Evolutionary conservation across 306 rosid species (phyloP).

Genomic region (Parietaria judaica): DNA sequence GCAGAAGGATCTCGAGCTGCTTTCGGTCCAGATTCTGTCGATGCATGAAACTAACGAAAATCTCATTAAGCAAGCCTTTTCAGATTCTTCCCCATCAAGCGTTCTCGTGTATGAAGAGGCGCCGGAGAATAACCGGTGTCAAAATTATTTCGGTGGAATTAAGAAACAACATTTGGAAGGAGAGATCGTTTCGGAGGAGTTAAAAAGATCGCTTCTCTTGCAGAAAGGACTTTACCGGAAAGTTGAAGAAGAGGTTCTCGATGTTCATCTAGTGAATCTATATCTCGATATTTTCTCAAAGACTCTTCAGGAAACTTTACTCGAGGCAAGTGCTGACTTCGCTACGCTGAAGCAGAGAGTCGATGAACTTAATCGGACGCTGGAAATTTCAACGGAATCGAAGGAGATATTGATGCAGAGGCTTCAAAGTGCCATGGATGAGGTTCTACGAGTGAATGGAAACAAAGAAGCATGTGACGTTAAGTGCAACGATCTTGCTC

Average conservation of each 20-base stretch:
- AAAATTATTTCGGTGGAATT: conserved; percentile 34
- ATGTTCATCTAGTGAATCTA: conserved; percentile 61
- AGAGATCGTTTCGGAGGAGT: conserved; percentile 47
- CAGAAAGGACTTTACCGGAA: conserved; percentile 78
- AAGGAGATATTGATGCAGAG: conserved; percentile 54
- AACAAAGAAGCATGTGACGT: conserved; percentile 44
- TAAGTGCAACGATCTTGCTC: conserved; percentile 57
- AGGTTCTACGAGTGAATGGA: conserved; percentile 50
- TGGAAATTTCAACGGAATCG: conserved; percentile 63
- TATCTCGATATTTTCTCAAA: conserved; percentile 76
- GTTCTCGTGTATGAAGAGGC: conserved; percentile 33
- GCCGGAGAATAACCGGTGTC: conserved; percentile 32
- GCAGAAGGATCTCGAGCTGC: conserved; percentile 92
- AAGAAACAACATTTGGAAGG: conserved; percentile 51
- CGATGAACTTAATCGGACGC: conserved; percentile 58
- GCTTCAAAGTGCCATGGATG: conserved; percentile 63
- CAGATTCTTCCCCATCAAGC: conserved; percentile 55
- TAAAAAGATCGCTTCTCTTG: conserved; percentile 62
- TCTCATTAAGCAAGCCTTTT: conserved; percentile 71
- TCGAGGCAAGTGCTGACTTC: conserved; percentile 55
- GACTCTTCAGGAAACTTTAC: conserved; percentile 68
- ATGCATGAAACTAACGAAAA: conserved; percentile 89
- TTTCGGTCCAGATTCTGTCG: conserved; percentile 78
- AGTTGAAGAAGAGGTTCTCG: conserved; percentile 79
- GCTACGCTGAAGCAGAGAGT: conserved; percentile 42